A percentile compares a stretch with the other conserved stretches of the same genome.
Evolutionary conservation across 495 filamentous ascomycete genomes (phyloP).

Genomic region (Penicillium fimorum): DNA sequence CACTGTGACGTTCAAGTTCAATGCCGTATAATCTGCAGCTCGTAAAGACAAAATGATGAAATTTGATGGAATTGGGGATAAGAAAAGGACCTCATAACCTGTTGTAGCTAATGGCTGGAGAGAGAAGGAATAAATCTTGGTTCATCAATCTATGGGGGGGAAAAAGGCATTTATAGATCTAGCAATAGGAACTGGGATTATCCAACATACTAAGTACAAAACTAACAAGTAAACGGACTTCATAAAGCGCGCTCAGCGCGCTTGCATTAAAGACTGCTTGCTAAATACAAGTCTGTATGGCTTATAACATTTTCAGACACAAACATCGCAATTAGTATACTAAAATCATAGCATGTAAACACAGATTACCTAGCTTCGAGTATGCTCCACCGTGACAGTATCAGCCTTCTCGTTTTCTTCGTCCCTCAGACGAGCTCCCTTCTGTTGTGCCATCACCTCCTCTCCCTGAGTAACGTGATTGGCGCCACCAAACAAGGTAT

Average conservation of each 20-base stretch:
- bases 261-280: conserved; percentile 12
- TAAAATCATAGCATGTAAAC: background rate
- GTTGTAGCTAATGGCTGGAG: no score
- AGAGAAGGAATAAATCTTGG: no score
- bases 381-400: conserved; percentile 31
- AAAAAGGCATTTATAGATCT: no score
- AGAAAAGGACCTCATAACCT: no score
- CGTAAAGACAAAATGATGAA: no score
- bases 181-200: no score
- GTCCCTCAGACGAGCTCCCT: conserved; percentile 18
- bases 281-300: background rate
- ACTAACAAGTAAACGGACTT: background rate
- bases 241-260: background rate
- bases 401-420: conserved; percentile 28
- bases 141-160: no score
- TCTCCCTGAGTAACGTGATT: conserved; percentile 58
- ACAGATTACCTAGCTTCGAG: conserved; percentile 6
- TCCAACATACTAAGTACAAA: no score
- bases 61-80: no score
- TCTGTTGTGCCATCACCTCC: conserved; percentile 34
- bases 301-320: conserved; percentile 1
- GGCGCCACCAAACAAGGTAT: conserved; percentile 56
- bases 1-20: no score
- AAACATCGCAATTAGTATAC: background rate
- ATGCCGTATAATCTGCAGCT: no score